A percentile compares a stretch with the other conserved stretches of the same genome.
Conservation (phyloP, 2,329 filamentous ascomycete genomes). For the Colletotrichum sidae region DNA sequence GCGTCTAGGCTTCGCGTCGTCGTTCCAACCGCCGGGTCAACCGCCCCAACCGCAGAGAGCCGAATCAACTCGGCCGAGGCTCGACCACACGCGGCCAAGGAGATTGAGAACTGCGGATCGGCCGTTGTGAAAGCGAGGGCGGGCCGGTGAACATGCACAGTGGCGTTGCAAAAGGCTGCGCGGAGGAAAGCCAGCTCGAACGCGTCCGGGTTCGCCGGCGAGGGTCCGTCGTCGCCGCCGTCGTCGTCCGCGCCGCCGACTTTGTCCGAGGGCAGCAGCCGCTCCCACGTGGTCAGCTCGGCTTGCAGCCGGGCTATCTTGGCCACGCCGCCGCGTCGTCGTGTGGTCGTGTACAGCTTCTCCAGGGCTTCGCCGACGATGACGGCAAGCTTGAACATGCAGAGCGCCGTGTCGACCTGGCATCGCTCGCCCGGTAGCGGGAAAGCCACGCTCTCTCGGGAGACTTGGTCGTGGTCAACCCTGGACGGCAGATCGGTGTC, state of each 20-base stretch:
- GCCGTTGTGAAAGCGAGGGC: conserved; percentile 41
- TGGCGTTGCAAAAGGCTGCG: too few relatives aligned
- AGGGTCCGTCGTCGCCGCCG: too few relatives aligned
- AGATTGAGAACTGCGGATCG: conserved; percentile 39
- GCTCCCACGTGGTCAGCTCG: conserved; percentile 42
- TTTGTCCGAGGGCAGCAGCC: conserved; percentile 16
- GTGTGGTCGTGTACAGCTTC: conserved; percentile 42
- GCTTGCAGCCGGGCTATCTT: conserved; percentile 41
- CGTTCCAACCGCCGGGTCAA: neutral
- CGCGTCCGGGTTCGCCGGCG: too few relatives aligned
- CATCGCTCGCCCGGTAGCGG: conserved; percentile 42
- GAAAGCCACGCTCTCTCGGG: conserved; percentile 40
- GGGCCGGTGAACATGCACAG: conserved; percentile 41
- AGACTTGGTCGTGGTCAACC: conserved; percentile 42
- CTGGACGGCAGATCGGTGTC: conserved; percentile 42
- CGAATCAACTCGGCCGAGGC: conserved; percentile 34
- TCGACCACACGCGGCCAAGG: conserved; percentile 37
- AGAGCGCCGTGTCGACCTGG: conserved; percentile 42
- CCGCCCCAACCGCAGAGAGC: neutral
- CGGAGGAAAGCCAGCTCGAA: too few relatives aligned
- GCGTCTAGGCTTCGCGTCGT: conserved; percentile 1
- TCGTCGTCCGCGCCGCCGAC: conserved; percentile 19
- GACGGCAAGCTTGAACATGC: conserved; percentile 41
- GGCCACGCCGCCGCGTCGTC: conserved; percentile 41
- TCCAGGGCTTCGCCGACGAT: conserved; percentile 41